Base-by-base conservation (phyloP, 208 protist species). In the Trypanosoma vivax region DNA sequence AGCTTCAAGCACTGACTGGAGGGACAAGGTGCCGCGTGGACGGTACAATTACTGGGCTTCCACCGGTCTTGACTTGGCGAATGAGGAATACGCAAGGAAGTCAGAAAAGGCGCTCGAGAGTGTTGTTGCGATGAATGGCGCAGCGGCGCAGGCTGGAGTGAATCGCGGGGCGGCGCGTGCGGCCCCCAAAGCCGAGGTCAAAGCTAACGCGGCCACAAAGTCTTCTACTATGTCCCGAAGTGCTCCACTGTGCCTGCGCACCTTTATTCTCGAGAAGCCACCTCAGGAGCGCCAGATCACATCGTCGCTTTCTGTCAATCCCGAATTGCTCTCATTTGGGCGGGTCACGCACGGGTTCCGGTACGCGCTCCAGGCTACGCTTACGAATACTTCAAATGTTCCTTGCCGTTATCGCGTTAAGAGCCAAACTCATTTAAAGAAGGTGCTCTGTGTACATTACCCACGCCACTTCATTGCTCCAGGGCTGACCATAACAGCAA, bases 351-450 rank as follows among this genome's bases (percentile, higher is more conserved):
- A 35, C 2, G 73, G 72, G 4, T 65, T 69, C 4, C 72, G 68
- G 30, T 93, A 88, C 58, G 59, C 60, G 3, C 38, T 73, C 33
- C 51, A 54, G 4, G 37, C 88, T 11, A 42, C 41, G 23, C 21
- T 93, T 14, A 87, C 76, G 0, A 93, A 93, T 70, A 72, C 66
- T 10, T 87, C 79, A 2, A 88, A 69, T 9, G 79, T 88, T 21
- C 81, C 86, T 6, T 93, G 86, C 45, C 86, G 86, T 40, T 90
- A 88, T 45, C 78, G 86, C 6, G 42, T 88, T 6, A 65, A 65
- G 1, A 30, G 71, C n/a, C 46, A 56, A 19, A 6, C 58, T 3
- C 61, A 52, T 23, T 30, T 47, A 30, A 71, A 75, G 28, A 35
- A 28, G 10, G 65, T 60, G 13, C 11, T 93, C 7, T 37, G 39